These are phyloP conservation scores for Amyloporia xantha DNA, from an alignment of 768 basidiomycete genomes.

Conservation along the genomic window DNA sequence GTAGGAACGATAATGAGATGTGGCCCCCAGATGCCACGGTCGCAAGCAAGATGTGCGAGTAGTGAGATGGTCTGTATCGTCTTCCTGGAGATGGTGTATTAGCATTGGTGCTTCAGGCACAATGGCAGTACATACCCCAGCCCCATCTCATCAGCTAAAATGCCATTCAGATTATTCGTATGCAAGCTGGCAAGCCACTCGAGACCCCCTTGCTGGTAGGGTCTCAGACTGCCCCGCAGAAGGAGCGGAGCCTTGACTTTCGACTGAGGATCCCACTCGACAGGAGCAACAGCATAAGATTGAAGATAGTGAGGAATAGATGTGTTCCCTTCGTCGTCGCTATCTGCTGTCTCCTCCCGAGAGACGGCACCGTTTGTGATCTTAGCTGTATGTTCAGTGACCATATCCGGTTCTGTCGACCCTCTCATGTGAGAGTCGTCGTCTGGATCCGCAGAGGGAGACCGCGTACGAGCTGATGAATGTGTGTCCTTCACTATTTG, in stretches of 20 bases:
- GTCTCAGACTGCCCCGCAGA: conserved; percentile 80
- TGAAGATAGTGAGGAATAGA: conserved; percentile 43
- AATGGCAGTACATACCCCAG: conserved; percentile 56
- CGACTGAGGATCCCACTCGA: conserved; percentile 56
- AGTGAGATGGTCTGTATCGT: conserved; percentile 96
- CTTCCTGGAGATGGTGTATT: conserved; percentile 45
- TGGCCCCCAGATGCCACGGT: conserved; percentile 87
- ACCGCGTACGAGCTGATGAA: too few relatives aligned
- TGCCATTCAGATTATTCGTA: conserved; percentile 72
- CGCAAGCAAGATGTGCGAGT: conserved; percentile 87
- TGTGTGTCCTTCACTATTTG: too few relatives aligned
- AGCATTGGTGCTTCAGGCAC: neutral
- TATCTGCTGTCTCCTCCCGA: too few relatives aligned
- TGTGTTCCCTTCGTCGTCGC: conserved; percentile 33
- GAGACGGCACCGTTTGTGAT: too few relatives aligned
- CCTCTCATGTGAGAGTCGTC: too few relatives aligned
- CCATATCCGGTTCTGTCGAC: too few relatives aligned
- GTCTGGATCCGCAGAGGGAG: too few relatives aligned
- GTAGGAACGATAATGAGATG: conserved; percentile 92
- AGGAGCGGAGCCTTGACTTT: conserved; percentile 63
- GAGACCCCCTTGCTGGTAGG: conserved; percentile 89
- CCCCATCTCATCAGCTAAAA: conserved; percentile 93
- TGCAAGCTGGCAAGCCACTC: conserved; percentile 94
- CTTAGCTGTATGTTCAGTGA: too few relatives aligned
- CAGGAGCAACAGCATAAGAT: conserved; percentile 64